phyloP scores from a whole-genome alignment of 2,329 filamentous ascomycete genomes.

The Penicillium sp. region DNA sequence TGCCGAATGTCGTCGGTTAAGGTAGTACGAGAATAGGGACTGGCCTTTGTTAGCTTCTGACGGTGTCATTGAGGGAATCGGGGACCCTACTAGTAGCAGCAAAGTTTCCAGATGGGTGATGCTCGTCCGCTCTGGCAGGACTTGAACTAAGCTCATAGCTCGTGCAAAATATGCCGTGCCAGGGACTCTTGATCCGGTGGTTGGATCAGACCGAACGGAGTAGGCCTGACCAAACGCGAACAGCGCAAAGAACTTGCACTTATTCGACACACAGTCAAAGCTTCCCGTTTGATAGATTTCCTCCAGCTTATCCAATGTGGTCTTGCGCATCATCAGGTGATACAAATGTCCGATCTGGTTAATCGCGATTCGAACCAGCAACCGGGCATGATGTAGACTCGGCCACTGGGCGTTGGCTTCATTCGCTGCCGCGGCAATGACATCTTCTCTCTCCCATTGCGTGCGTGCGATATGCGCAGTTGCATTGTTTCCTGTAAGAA shows the following conservation, averaged over 20 bases:
- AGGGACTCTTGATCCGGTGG: slow-evolving; percentile 40
- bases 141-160: slow-evolving; percentile 44
- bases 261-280: slow-evolving; percentile 37
- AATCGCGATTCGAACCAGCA: slow-evolving; percentile 40
- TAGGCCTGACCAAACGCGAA: slow-evolving; percentile 51
- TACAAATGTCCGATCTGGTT: slow-evolving; percentile 40
- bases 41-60: slow-evolving; percentile 11
- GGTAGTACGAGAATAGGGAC: slow-evolving; percentile 40
- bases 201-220: slow-evolving; percentile 40
- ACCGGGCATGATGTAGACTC: slow-evolving; percentile 37
- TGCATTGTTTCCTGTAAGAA: slow-evolving; percentile 34
- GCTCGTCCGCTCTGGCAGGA: slow-evolving; percentile 47
- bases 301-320: slow-evolving; percentile 42
- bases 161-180: slow-evolving; percentile 49
- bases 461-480: slow-evolving; percentile 37
- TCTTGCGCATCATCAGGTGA: slow-evolving; percentile 40
- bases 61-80: background rate
- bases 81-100: slow-evolving; percentile 36
- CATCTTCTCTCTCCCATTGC: slow-evolving; percentile 36
- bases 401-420: slow-evolving; percentile 37
- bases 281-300: slow-evolving; percentile 37
- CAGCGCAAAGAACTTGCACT: slow-evolving; percentile 49
- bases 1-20: slow-evolving; percentile 39
- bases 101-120: slow-evolving; percentile 49
- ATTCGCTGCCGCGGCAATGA: slow-evolving; percentile 31